Evolutionary conservation across 257 asterid genomes (phyloP).

Genomic region (Penstemon barbatus): DNA sequence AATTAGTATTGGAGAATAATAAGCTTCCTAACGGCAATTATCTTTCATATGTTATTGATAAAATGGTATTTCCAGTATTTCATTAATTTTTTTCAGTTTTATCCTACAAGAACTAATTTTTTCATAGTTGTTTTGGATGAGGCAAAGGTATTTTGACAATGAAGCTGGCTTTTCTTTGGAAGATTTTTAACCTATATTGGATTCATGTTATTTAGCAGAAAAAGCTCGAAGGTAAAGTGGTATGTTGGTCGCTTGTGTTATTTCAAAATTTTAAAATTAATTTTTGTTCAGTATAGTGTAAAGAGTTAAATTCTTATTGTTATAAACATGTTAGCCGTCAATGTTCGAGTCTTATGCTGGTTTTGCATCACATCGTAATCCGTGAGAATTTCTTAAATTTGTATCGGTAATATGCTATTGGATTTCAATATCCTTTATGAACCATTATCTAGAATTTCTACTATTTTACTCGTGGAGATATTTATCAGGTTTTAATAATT

Average conservation of each 20-base stretch:
- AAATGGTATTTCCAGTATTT: background rate
- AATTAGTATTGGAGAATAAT: background rate
- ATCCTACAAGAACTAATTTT: background rate
- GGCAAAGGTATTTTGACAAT: background rate
- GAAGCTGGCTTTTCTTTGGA: background rate
- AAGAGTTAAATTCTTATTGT: conserved; percentile 16
- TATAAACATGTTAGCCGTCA: conserved; percentile 78
- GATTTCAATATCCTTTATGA: background rate
- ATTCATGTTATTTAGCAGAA: conserved; percentile 50
- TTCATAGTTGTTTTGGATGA: background rate
- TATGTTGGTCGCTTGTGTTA: conserved; percentile 27
- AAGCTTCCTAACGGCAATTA: no score
- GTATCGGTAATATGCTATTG: background rate
- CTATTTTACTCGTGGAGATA: background rate
- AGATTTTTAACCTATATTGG: conserved; percentile 15
- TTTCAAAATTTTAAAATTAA: background rate
- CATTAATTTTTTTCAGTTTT: background rate
- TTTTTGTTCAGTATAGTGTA: background rate
- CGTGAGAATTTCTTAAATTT: conserved; percentile 54
- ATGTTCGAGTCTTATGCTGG: conserved; percentile 95
- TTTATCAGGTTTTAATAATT: background rate
- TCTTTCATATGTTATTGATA: no score
- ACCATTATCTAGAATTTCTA: background rate
- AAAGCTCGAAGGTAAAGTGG: conserved; percentile 67
- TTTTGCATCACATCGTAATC: conserved; percentile 79